phyloP scores from a whole-genome alignment of 352 stramenopile genomes.

The Globisporangium echinulatum region DNA sequence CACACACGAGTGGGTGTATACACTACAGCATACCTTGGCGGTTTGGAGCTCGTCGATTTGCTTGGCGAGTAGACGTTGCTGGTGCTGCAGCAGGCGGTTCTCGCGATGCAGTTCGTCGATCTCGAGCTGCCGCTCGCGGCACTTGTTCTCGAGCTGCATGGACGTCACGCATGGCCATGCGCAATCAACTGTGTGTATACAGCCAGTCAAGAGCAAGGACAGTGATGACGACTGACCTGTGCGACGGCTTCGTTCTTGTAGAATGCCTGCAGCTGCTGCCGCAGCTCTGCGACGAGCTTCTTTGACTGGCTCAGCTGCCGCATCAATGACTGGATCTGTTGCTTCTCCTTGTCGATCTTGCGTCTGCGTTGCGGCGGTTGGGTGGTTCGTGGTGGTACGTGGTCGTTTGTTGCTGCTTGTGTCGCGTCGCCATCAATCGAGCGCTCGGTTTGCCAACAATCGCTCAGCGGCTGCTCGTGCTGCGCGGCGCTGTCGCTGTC shows the following conservation, averaged over 20 bases:
- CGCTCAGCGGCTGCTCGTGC: neutral
- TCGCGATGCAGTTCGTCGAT: constrained; percentile 56
- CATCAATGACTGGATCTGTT: constrained; percentile 18
- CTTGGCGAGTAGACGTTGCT: constrained; percentile 43
- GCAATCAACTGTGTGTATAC: too few relatives aligned
- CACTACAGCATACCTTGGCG: constrained; percentile 23
- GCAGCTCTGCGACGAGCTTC: constrained; percentile 38
- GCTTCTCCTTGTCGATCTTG: constrained; percentile 7
- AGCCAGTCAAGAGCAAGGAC: neutral
- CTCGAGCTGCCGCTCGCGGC: constrained; percentile 52
- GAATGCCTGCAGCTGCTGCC: constrained; percentile 40
- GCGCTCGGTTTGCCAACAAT: neutral
- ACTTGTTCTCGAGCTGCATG: constrained; percentile 52
- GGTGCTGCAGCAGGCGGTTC: constrained; percentile 48
- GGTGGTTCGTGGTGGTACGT: neutral
- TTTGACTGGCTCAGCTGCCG: constrained; percentile 38
- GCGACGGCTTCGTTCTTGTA: constrained; percentile 40
- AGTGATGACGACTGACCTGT: constrained; percentile 21
- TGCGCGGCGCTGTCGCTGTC: neutral
- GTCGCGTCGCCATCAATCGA: neutral
- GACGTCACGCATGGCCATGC: too few relatives aligned
- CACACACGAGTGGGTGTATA: neutral
- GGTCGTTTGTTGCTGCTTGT: neutral
- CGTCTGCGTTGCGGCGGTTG: constrained; percentile 1
- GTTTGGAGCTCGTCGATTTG: constrained; percentile 58